phyloP scores from a whole-genome alignment of 805 yeast species.

The Cyberlindnera lachancei region DNA sequence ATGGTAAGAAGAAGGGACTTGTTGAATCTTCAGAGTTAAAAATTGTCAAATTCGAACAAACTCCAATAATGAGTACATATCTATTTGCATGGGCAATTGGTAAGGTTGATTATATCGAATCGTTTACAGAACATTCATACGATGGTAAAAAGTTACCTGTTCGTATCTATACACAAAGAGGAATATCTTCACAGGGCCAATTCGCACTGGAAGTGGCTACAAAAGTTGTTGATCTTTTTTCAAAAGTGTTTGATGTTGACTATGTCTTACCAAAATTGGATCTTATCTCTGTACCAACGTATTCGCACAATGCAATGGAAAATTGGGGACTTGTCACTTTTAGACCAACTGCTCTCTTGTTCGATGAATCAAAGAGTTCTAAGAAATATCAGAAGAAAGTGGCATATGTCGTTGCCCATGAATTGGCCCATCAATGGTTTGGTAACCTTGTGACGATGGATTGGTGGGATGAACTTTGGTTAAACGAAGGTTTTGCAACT shows the following conservation, averaged over 20 bases:
- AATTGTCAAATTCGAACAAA: slow-evolving; percentile 44
- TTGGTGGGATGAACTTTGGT: slow-evolving; percentile 88
- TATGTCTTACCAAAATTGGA: slow-evolving; percentile 80
- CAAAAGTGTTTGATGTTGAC: slow-evolving; percentile 61
- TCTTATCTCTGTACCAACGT: slow-evolving; percentile 73
- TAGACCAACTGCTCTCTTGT: slow-evolving; percentile 65
- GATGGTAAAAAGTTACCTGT: slow-evolving; percentile 67
- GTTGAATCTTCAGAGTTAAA: slow-evolving; percentile 21
- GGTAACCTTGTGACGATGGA: slow-evolving; percentile 88
- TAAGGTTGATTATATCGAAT: slow-evolving; percentile 66
- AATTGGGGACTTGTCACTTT: slow-evolving; percentile 80
- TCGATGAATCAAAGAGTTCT: slow-evolving; percentile 62
- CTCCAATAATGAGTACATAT: slow-evolving; percentile 80
- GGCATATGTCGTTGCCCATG: slow-evolving; percentile 81
- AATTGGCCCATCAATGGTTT: slow-evolving; percentile 88
- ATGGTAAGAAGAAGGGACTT: slow-evolving; percentile 44
- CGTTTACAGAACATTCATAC: slow-evolving; percentile 22
- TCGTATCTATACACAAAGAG: slow-evolving; percentile 74
- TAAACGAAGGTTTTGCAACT: slow-evolving; percentile 84
- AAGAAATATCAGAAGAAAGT: slow-evolving; percentile 60
- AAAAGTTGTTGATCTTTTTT: slow-evolving; percentile 66
- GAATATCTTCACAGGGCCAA: slow-evolving; percentile 60
- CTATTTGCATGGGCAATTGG: slow-evolving; percentile 78
- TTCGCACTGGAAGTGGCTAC: slow-evolving; percentile 70
- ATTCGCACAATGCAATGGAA: slow-evolving; percentile 86